Evolutionary conservation across 441 rosid genomes (phyloP).

Genomic region (Macaranga tanarius): DNA sequence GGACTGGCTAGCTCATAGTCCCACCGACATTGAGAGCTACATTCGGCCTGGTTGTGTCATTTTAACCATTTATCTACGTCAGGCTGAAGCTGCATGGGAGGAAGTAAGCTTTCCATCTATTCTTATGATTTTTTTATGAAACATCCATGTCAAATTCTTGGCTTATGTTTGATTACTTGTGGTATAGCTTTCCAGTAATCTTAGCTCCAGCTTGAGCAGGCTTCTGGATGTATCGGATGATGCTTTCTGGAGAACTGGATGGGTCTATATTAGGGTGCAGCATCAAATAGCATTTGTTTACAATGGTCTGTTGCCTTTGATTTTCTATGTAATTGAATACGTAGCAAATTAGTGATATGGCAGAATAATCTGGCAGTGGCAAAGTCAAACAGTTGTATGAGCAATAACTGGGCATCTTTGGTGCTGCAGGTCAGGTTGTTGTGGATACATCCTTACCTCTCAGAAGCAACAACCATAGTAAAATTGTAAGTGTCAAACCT

Average conservation of each 20-base stretch:
- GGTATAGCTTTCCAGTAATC: slow-evolving; percentile 63
- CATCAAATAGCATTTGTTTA: slow-evolving; percentile 75
- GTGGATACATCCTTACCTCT: slow-evolving; percentile 64
- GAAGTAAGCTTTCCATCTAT: slow-evolving; percentile 52
- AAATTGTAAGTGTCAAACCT: slow-evolving; percentile 67
- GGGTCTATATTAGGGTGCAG: slow-evolving; percentile 71
- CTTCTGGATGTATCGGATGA: slow-evolving; percentile 76
- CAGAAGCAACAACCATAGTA: slow-evolving; percentile 51
- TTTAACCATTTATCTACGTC: slow-evolving; percentile 83
- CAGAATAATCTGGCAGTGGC: slow-evolving; percentile 2
- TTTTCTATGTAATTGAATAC: slow-evolving; percentile 5
- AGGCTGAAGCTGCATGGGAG: slow-evolving; percentile 82
- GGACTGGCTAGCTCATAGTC: slow-evolving; percentile 90
- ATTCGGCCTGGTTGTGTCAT: slow-evolving; percentile 94
- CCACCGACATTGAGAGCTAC: slow-evolving; percentile 96
- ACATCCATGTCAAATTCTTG: slow-evolving; percentile 13
- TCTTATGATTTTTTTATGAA: slow-evolving; percentile 11
- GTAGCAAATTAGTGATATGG: neutral
- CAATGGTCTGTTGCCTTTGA: slow-evolving; percentile 53
- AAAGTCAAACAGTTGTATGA: neutral
- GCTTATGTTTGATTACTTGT: slow-evolving; percentile 26
- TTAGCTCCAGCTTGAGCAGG: slow-evolving; percentile 71
- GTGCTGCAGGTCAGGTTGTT: slow-evolving; percentile 71
- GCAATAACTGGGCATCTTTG: slow-evolving; percentile 22
- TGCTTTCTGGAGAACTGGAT: slow-evolving; percentile 82